phyloP scores from a whole-genome alignment of 2,329 filamentous ascomycete genomes.

The Beauveria asiatica region DNA sequence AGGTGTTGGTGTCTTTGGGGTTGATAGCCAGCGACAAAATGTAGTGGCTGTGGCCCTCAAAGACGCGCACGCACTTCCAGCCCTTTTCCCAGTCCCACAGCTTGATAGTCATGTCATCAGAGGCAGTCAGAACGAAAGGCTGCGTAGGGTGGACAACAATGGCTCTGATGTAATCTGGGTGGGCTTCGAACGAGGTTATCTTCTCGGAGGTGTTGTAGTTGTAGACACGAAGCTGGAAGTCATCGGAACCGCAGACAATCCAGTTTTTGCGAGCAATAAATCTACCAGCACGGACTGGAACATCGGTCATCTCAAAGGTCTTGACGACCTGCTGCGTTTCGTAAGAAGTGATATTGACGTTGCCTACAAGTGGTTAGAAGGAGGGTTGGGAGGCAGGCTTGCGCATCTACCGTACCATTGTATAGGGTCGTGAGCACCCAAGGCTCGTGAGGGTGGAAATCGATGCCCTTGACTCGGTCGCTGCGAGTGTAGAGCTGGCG shows the following conservation, averaged over 20 bases:
- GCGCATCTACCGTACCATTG: slow-evolving; percentile 55
- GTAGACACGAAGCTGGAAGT: slow-evolving; percentile 82
- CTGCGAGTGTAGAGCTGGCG: slow-evolving; percentile 60
- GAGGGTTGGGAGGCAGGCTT: not conserved
- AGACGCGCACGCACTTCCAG: slow-evolving; percentile 96
- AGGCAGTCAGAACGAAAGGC: slow-evolving; percentile 90
- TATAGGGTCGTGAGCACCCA: slow-evolving; percentile 96
- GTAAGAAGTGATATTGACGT: slow-evolving; percentile 99
- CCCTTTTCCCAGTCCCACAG: slow-evolving; percentile 98
- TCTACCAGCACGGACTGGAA: slow-evolving; percentile 90
- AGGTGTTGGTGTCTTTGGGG: slow-evolving; percentile 88
- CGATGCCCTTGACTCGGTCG: slow-evolving; percentile 93
- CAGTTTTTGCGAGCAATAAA: slow-evolving; percentile 98
- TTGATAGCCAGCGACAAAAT: slow-evolving; percentile 97
- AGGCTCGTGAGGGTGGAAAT: slow-evolving; percentile 95
- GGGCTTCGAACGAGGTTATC: slow-evolving; percentile 92
- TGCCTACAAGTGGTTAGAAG: slow-evolving; percentile 47
- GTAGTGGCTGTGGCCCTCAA: slow-evolving; percentile 92
- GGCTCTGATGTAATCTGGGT: slow-evolving; percentile 96
- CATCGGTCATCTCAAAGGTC: slow-evolving; percentile 97
- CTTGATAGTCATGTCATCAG: slow-evolving; percentile 98
- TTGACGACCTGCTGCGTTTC: slow-evolving; percentile 96
- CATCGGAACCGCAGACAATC: slow-evolving; percentile 93
- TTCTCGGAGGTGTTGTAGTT: slow-evolving; percentile 99
- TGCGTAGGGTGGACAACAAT: slow-evolving; percentile 94